Conservation (phyloP, 2,329 filamentous ascomycete genomes). For the Pseudovirgaria hyperparasitica region DNA sequence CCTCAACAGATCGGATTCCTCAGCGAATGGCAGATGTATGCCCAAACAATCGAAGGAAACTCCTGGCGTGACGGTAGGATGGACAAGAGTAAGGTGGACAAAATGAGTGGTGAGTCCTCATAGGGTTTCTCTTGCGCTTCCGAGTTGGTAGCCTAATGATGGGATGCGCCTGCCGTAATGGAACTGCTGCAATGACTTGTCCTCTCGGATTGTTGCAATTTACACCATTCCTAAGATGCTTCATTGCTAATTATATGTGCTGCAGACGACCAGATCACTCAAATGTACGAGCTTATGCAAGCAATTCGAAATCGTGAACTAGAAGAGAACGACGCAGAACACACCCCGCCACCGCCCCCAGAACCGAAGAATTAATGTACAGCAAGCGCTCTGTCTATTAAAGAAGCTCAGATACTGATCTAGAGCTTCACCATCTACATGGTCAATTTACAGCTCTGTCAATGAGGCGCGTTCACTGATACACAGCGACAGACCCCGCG, state of each 20-base stretch:
- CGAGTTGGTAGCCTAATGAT: too few relatives aligned
- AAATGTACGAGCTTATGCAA: conserved; percentile 89
- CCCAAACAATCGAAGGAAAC: conserved; percentile 81
- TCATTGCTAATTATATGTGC: conserved; percentile 1
- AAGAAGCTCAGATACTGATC: neutral
- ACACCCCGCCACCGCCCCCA: neutral
- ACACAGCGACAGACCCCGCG: too few relatives aligned
- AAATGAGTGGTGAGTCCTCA: conserved; percentile 70
- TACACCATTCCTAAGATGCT: neutral
- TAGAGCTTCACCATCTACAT: neutral
- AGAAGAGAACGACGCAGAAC: conserved; percentile 33
- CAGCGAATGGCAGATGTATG: conserved; percentile 92
- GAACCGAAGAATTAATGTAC: neutral
- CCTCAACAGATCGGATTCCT: conserved; percentile 71
- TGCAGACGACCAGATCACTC: conserved; percentile 79
- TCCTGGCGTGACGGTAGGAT: conserved; percentile 74
- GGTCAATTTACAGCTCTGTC: neutral
- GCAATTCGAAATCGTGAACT: conserved; percentile 49
- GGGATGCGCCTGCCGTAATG: conserved; percentile 1
- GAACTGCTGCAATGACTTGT: neutral
- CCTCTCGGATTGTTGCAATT: neutral
- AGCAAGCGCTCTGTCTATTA: neutral
- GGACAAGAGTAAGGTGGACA: conserved; percentile 71
- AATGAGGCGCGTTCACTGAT: neutral
- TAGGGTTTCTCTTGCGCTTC: conserved; percentile 3